A percentile compares a stretch with the other conserved stretches of the same genome.
Evolutionary conservation across 106 monocot genomes (phyloP).

Genomic region (Ottelia alismoides): DNA sequence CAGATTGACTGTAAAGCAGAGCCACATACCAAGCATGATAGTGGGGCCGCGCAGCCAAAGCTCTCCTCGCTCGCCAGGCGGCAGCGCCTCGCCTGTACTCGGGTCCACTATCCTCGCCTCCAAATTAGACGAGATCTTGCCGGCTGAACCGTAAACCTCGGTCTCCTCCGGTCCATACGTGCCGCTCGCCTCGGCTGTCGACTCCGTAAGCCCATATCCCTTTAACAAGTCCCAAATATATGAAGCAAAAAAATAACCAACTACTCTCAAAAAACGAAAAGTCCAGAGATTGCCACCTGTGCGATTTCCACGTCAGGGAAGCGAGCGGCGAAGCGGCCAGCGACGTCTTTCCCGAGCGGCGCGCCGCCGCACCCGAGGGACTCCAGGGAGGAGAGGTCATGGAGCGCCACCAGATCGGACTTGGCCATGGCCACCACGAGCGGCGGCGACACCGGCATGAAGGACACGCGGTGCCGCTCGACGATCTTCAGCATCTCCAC

Average conservation of each 20-base stretch:
- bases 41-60: conserved; percentile 6
- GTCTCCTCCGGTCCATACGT: conserved; percentile 3
- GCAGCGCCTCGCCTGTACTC: neutral
- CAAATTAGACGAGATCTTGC: neutral
- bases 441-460: neutral
- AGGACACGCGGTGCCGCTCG: no score
- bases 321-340: neutral
- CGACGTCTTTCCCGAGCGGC: neutral
- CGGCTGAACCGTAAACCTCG: neutral
- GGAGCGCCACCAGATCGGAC: neutral
- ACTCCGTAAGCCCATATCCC: conserved; percentile 11
- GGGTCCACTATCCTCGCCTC: conserved; percentile 5
- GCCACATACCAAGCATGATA: conserved; percentile 10
- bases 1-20: no score
- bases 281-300: no score
- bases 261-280: no score
- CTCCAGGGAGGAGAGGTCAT: conserved; percentile 1
- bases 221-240: neutral
- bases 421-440: neutral
- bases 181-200: neutral
- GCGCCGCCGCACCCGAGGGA: conserved; percentile 3
- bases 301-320: neutral
- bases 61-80: conserved; percentile 1
- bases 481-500: no score
- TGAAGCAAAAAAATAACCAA: neutral